A percentile compares a stretch with the other conserved stretches of the same genome.
Evolutionary conservation across 805 yeast species (phyloP).

Genomic region (Cyberlindnera veronae): DNA sequence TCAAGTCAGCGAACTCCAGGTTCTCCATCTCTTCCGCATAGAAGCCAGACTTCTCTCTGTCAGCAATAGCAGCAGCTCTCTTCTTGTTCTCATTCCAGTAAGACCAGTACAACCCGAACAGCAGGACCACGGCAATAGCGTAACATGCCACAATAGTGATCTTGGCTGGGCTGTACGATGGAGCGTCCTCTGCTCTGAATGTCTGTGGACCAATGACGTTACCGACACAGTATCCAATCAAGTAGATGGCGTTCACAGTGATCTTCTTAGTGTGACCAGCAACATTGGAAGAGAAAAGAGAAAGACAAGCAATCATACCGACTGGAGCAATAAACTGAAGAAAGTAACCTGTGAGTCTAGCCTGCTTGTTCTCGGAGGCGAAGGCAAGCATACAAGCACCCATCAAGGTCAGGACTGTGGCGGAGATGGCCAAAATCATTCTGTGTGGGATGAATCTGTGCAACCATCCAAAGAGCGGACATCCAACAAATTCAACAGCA

Average conservation of each 20-base stretch:
- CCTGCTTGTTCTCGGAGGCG: slow-evolving; percentile 22
- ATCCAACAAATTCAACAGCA: slow-evolving; percentile 11
- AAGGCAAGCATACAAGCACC: slow-evolving; percentile 34
- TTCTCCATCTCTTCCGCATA: slow-evolving; percentile 7
- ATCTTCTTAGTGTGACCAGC: slow-evolving; percentile 19
- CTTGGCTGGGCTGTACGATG: slow-evolving; percentile 39
- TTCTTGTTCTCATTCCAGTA: slow-evolving; percentile 11
- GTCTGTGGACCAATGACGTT: slow-evolving; percentile 67
- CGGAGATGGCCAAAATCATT: slow-evolving; percentile 6
- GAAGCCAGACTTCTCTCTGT: slow-evolving; percentile 5
- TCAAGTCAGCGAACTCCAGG: slow-evolving; percentile 38
- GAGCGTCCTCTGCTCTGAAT: slow-evolving; percentile 54
- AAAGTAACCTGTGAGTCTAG: slow-evolving; percentile 32
- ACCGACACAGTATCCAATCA: slow-evolving; percentile 18
- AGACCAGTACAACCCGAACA: slow-evolving; percentile 6
- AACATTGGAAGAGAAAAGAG: slow-evolving; percentile 24
- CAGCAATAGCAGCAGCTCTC: slow-evolving; percentile 5
- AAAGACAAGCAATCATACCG: slow-evolving; percentile 11
- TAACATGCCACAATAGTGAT: slow-evolving; percentile 9
- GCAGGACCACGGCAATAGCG: background rate
- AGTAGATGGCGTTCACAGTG: slow-evolving; percentile 13
- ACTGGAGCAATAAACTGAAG: slow-evolving; percentile 15
- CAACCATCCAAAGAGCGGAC: slow-evolving; percentile 9
- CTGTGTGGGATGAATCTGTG: slow-evolving; percentile 5
- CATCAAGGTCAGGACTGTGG: slow-evolving; percentile 1